Evolutionary conservation across 192 early-diverging fungal species (phyloP), one percentile per base, ranked within the genome.

Genomic region (Backusella parvicylindrica): DNA sequence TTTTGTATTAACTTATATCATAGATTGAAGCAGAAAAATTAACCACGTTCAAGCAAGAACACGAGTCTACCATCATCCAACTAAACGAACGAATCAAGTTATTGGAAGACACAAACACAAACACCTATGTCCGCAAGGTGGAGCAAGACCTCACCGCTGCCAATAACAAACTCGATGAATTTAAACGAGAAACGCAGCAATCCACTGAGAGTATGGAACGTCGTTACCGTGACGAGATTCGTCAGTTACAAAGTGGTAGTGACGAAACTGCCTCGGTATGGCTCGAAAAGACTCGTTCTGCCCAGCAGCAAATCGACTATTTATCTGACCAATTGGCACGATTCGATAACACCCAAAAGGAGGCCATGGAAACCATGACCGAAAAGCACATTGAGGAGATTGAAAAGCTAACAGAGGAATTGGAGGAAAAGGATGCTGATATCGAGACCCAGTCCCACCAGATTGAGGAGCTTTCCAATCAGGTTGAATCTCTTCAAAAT

Each of bases 221-320:
- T n/a, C 36, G 77, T 23, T 78, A 73, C 53, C 60, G 77, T 49
- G 65, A 73, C 16, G 71, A 78, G 35, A 78, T 78, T n/a, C 33
- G 72, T 36, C 77, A 78, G n/a, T 3, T 67, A 31, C 77, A 73
- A 16, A 78, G 67, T 35, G 77, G 67, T 16, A 66, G 67, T 41
- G 77, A 78, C n/a, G 77, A 78, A 23, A 73, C 77, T 1, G 77
- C 77, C 11, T 72, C 72, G 9, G 64, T 50, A 18, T 78, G 77
- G 77, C 26, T 78, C 6, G 77, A 78, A 30, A 78, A 78, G 50
- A 72, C 72, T 4, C 63, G 67, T 43, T 35, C 71, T 6, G 49
- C 60, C 9, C 77, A 78, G 31, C 67, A 68, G 4, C 64, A 78
- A 16, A 31, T 78, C 8, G 71, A 73, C 35, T 38, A 63, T 32